Percentiles rank a stretch among this genome's conserved stretches.
Conservation (phyloP, 2,329 filamentous ascomycete species). For the Periconia digitata region DNA sequence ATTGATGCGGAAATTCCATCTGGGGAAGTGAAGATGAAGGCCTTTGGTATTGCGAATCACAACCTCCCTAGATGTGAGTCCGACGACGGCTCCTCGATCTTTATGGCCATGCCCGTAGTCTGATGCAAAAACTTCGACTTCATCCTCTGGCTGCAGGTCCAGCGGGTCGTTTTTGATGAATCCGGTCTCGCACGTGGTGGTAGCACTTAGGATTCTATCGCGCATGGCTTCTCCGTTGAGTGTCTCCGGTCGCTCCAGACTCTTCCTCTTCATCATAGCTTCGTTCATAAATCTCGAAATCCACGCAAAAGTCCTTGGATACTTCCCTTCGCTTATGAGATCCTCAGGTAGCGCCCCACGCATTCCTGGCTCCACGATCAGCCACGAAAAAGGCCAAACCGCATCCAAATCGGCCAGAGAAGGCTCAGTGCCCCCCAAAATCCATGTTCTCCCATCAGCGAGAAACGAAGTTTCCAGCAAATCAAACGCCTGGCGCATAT, state of each 20-base stretch:
- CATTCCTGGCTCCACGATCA: conserved; percentile 49
- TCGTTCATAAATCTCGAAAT: conserved; percentile 61
- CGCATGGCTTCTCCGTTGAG: conserved; percentile 19
- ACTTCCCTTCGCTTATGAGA: conserved; percentile 55
- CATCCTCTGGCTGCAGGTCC: conserved; percentile 55
- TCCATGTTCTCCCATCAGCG: conserved; percentile 67
- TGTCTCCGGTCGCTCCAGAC: conserved; percentile 46
- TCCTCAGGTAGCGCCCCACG: conserved; percentile 56
- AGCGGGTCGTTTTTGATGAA: conserved; percentile 56
- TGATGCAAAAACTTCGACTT: conserved; percentile 48
- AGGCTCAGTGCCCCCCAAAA: conserved; percentile 57
- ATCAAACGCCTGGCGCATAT: conserved; percentile 57
- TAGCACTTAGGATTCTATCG: conserved; percentile 52
- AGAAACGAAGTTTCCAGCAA: conserved; percentile 65
- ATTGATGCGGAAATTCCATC: conserved; percentile 40
- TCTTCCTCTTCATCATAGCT: conserved; percentile 46
- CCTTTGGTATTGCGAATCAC: conserved; percentile 28
- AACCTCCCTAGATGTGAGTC: conserved; percentile 29
- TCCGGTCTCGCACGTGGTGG: conserved; percentile 46
- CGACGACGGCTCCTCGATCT: conserved; percentile 29
- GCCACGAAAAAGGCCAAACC: conserved; percentile 70
- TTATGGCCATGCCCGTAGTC: conserved; percentile 36
- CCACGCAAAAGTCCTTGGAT: conserved; percentile 66
- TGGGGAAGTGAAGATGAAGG: conserved; percentile 41
- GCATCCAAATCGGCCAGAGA: conserved; percentile 69